Percentiles rank a stretch among this genome's conserved stretches.
Evolutionary conservation across 75 land plant genomes (phyloP).

Genomic region (Pseudotsuga menziesii): DNA sequence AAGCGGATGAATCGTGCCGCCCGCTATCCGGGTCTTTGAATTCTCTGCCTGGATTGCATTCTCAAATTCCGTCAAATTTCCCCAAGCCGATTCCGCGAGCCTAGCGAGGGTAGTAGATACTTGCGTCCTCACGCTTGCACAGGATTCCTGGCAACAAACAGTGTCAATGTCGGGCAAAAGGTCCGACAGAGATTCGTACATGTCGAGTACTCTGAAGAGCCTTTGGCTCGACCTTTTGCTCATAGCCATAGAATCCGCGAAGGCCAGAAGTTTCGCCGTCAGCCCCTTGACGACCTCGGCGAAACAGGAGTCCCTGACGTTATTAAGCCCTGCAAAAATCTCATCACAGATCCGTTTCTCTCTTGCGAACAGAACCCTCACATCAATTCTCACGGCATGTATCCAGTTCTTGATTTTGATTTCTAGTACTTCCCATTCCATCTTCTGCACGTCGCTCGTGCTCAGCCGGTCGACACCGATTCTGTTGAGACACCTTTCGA

Average conservation of each 20-base stretch:
- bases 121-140: slow-evolving; percentile 26
- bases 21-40: slow-evolving; percentile 27
- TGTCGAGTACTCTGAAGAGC: slow-evolving; percentile 56
- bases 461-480: slow-evolving; percentile 57
- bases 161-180: slow-evolving; percentile 31
- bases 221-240: slow-evolving; percentile 41
- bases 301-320: slow-evolving; percentile 33
- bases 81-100: slow-evolving; percentile 35
- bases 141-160: slow-evolving; percentile 35
- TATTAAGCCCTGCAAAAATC: slow-evolving; percentile 28
- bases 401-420: slow-evolving; percentile 57
- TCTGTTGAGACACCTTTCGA: slow-evolving; percentile 52
- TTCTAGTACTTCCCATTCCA: slow-evolving; percentile 45
- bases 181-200: slow-evolving; percentile 51
- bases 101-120: slow-evolving; percentile 25
- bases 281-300: slow-evolving; percentile 39
- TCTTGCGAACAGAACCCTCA: slow-evolving; percentile 49
- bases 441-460: slow-evolving; percentile 53
- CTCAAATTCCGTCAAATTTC: slow-evolving; percentile 39
- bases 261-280: slow-evolving; percentile 52
- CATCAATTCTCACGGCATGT: slow-evolving; percentile 37
- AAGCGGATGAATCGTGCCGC: slow-evolving; percentile 55
- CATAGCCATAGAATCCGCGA: slow-evolving; percentile 58
- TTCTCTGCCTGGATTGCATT: slow-evolving; percentile 20
- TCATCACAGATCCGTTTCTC: slow-evolving; percentile 55